A percentile compares a stretch with the other conserved stretches of the same genome.
Conservation (phyloP, 2,329 filamentous ascomycete genomes). For the Diaporthe sp. region DNA sequence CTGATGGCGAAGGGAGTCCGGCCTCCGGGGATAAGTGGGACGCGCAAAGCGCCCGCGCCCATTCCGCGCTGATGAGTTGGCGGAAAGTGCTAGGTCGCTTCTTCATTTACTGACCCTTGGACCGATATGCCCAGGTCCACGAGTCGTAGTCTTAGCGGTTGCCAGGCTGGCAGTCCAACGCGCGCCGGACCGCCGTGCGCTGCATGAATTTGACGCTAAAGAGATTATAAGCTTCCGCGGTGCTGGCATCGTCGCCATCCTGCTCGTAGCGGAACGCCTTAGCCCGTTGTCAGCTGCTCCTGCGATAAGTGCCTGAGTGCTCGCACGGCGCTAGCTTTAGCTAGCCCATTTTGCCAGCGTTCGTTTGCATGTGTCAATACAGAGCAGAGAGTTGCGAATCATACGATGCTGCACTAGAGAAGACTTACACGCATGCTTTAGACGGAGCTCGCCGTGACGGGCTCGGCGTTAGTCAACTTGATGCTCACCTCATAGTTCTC, state of each 20-base stretch:
- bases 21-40: neutral
- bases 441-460: no score
- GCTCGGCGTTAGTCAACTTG: neutral
- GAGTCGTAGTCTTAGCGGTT: neutral
- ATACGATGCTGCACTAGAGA: neutral
- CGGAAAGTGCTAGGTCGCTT: neutral
- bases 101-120: neutral
- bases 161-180: neutral
- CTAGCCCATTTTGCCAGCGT: neutral
- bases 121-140: neutral
- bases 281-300: neutral
- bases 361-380: no score
- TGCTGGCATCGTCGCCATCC: conserved; percentile 12
- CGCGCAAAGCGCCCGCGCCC: neutral
- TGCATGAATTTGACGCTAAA: conserved; percentile 22
- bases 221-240: conserved; percentile 3
- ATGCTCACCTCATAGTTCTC: neutral
- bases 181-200: neutral
- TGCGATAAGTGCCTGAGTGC: neutral
- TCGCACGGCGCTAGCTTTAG: neutral
- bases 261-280: neutral
- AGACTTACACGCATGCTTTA: neutral
- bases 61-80: neutral
- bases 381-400: neutral
- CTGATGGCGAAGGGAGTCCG: neutral